A percentile compares a stretch with the other conserved stretches of the same genome.
phyloP scores from a whole-genome alignment of 805 yeast genomes.

The Blastobotrys chiropterorum region DNA sequence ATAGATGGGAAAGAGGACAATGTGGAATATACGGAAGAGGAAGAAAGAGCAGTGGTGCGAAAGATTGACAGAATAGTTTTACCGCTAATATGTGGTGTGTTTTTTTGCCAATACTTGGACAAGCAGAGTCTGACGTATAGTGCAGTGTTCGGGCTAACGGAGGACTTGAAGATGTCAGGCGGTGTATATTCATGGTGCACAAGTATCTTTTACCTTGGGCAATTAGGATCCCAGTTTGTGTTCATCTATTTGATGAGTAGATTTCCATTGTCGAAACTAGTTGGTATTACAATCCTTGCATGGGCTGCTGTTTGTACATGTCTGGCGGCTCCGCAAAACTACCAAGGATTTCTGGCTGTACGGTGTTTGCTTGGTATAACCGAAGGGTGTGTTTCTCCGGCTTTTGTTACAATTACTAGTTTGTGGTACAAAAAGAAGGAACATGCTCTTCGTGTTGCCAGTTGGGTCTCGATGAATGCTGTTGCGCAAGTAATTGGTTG shows the following conservation, averaged over 20 bases:
- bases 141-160: constrained; percentile 45
- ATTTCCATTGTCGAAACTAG: constrained; percentile 50
- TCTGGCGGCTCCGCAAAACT: constrained; percentile 37
- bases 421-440: constrained; percentile 16
- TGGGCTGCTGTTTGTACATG: constrained; percentile 54
- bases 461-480: constrained; percentile 41
- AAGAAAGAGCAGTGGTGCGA: constrained; percentile 33
- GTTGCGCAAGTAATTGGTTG: constrained; percentile 42
- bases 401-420: constrained; percentile 46
- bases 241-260: constrained; percentile 43
- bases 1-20: no score
- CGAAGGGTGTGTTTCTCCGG: constrained; percentile 51
- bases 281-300: constrained; percentile 41
- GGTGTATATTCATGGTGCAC: constrained; percentile 42
- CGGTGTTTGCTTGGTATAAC: constrained; percentile 47
- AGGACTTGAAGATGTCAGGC: constrained; percentile 41
- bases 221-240: constrained; percentile 50
- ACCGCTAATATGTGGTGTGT: constrained; percentile 45
- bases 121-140: constrained; percentile 49
- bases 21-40: no score
- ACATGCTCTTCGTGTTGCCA: constrained; percentile 33
- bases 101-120: constrained; percentile 55
- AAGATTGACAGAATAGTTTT: constrained; percentile 49
- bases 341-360: constrained; percentile 41
- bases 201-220: constrained; percentile 60